Base-by-base conservation (phyloP, 2,329 filamentous ascomycete species). In the Botrytis fragariae region DNA sequence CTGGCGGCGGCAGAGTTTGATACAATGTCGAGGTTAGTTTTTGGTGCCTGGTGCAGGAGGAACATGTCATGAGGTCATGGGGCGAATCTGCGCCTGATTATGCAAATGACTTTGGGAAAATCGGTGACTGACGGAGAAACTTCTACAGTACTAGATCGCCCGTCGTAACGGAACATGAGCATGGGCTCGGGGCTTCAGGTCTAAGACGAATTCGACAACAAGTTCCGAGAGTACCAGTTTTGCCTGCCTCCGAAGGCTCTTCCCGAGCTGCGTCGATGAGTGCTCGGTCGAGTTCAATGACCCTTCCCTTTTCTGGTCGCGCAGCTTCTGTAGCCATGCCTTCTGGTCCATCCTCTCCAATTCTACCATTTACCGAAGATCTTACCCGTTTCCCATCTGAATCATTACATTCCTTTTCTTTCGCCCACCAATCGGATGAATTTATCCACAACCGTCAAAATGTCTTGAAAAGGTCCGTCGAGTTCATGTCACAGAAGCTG, bases 381-480 rank as follows among this genome's bases (percentile, higher is more conserved):
- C 88, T 99, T 63, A 91, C 91, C 63, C 91, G 95, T 69, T 99
- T 99, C 81, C 95, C 96, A 1, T 94, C 93, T 78, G 96, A 99
- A 81, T 99, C 96, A 9, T 85, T 99, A 64, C 96, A 99, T 83
- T 99, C 96, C 2, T 99, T 99, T 84, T 98, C 95, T 20, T 99
- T 99, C 82, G 94, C 96, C 59, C 93, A 97, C 78, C 95, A 97
- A 83, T 95, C 95, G 4, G 95, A 97, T 80, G 95, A 98, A 75
- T 90, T 94, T 75, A 87, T 98, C 72, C 93, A 97, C 81, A 97
- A 90, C 81, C 92, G 96, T 72, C 95, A 98, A 82, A 97, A 94
- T 85, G 92, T 97, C 48, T 82, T 99, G 79, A 97, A 97, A 83
- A 89, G 95, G 74, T 97, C 95, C 14, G 91, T 98, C 80, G 96